phyloP scores from a whole-genome alignment of 495 filamentous ascomycete species.

The Neurospora sp. region DNA sequence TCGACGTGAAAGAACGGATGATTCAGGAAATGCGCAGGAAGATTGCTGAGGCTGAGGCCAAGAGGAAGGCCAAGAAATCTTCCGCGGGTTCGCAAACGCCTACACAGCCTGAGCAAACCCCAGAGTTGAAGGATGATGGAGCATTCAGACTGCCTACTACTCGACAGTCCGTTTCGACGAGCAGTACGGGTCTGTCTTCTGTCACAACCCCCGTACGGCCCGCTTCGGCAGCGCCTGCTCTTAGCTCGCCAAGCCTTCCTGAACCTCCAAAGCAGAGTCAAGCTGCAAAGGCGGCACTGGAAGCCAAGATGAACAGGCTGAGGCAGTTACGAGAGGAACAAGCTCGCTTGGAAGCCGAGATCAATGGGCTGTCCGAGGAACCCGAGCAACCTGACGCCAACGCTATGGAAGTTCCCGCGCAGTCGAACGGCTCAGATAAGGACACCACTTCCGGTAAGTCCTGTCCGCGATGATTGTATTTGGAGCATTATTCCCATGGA shows the following conservation, averaged over 20 bases:
- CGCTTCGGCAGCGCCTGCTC: background rate
- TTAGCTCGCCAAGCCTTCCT: constrained; percentile 9
- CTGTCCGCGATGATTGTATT: background rate
- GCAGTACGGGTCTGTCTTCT: constrained; percentile 1
- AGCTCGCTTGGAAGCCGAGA: constrained; percentile 46
- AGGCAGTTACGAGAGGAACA: constrained; percentile 47
- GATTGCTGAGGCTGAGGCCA: constrained; percentile 68
- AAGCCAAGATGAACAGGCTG: constrained; percentile 40
- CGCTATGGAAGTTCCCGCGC: constrained; percentile 19
- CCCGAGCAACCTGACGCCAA: constrained; percentile 42
- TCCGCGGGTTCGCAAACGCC: constrained; percentile 15
- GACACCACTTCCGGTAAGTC: constrained; percentile 2
- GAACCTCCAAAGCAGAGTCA: constrained; percentile 11
- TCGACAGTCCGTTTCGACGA: background rate
- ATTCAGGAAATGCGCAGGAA: constrained; percentile 66
- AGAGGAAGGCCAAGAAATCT: constrained; percentile 34
- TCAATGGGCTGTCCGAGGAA: constrained; percentile 42
- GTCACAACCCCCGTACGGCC: background rate
- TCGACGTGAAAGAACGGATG: constrained; percentile 55
- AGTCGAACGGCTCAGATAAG: constrained; percentile 1
- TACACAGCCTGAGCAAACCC: constrained; percentile 19
- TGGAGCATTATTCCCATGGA: background rate
- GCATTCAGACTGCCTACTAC: background rate
- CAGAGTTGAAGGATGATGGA: constrained; percentile 23
- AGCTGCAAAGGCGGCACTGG: constrained; percentile 28